Percentiles rank a stretch among this genome's conserved stretches.
Conservation (phyloP, 1,139 yeast genomes). For the Geotrichum klebahnii region DNA sequence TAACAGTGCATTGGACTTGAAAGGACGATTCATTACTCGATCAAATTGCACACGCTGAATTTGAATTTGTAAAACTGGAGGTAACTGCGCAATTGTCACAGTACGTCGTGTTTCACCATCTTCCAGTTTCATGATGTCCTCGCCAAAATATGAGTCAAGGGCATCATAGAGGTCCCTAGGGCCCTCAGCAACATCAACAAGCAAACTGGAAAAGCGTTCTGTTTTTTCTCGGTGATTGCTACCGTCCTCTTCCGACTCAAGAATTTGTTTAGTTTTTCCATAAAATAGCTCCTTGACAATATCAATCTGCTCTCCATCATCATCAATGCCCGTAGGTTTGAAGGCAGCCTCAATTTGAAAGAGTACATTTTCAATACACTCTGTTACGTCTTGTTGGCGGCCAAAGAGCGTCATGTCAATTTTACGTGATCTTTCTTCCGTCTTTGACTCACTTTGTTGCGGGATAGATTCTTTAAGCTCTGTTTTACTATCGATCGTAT, state of each 20-base stretch:
- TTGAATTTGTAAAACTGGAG: constrained; percentile 82
- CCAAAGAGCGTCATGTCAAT: constrained; percentile 48
- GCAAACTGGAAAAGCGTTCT: constrained; percentile 74
- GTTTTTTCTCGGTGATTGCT: constrained; percentile 52
- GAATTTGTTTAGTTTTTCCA: constrained; percentile 61
- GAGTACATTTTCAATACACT: constrained; percentile 91
- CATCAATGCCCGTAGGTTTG: constrained; percentile 59
- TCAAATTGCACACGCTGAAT: constrained; percentile 92
- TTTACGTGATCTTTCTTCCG: constrained; percentile 22
- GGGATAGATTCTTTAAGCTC: not conserved
- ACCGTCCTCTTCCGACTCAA: constrained; percentile 41
- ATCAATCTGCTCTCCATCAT: constrained; percentile 78
- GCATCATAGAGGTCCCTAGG: constrained; percentile 90
- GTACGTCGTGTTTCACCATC: constrained; percentile 65
- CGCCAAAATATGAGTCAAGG: constrained; percentile 77
- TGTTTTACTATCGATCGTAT: not conserved
- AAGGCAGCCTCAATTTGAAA: constrained; percentile 89
- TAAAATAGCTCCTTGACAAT: constrained; percentile 72
- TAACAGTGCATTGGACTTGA: constrained; percentile 76
- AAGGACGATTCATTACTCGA: constrained; percentile 64
- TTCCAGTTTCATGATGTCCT: constrained; percentile 64
- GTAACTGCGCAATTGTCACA: constrained; percentile 65
- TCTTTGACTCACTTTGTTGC: constrained; percentile 1
- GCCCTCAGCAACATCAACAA: constrained; percentile 81
- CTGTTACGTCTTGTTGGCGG: constrained; percentile 95